Evolutionary conservation across 2,329 filamentous ascomycete genomes (phyloP).

Genomic region (Colletotrichum navitas): DNA sequence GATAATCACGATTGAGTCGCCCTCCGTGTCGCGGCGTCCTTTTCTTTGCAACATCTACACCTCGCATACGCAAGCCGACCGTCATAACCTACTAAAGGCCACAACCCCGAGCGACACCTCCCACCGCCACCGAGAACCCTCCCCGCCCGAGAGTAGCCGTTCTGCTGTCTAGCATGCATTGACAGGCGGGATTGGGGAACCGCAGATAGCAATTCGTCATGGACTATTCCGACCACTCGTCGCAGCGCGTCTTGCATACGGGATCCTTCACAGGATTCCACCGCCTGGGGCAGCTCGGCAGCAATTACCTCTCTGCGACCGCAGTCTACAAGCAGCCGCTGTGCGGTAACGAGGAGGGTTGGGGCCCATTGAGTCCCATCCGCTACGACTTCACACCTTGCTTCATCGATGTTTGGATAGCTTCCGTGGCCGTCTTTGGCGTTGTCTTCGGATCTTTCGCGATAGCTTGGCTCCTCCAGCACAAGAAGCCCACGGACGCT

Average conservation of each 20-base stretch:
- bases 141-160: slow-evolving; percentile 8
- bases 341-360: slow-evolving; percentile 91
- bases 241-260: slow-evolving; percentile 65
- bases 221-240: slow-evolving; percentile 45
- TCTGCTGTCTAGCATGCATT: slow-evolving; percentile 38
- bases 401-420: slow-evolving; percentile 93
- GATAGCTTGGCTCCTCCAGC: slow-evolving; percentile 82
- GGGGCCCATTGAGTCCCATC: slow-evolving; percentile 89
- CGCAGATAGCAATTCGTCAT: slow-evolving; percentile 34
- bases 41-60: not conserved
- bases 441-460: slow-evolving; percentile 82
- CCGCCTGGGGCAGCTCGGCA: slow-evolving; percentile 63
- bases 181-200: slow-evolving; percentile 38
- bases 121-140: not conserved
- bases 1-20: slow-evolving; percentile 3
- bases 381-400: slow-evolving; percentile 97
- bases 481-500: slow-evolving; percentile 74
- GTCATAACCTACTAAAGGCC: not conserved
- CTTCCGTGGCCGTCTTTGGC: slow-evolving; percentile 82
- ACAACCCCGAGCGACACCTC: not conserved
- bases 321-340: slow-evolving; percentile 73
- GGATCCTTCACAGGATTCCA: slow-evolving; percentile 73
- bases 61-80: not conserved
- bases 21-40: slow-evolving; percentile 11
- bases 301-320: slow-evolving; percentile 70